phyloP scores from a whole-genome alignment of 2,329 filamentous ascomycete genomes.

The Gremmenia infestans region DNA sequence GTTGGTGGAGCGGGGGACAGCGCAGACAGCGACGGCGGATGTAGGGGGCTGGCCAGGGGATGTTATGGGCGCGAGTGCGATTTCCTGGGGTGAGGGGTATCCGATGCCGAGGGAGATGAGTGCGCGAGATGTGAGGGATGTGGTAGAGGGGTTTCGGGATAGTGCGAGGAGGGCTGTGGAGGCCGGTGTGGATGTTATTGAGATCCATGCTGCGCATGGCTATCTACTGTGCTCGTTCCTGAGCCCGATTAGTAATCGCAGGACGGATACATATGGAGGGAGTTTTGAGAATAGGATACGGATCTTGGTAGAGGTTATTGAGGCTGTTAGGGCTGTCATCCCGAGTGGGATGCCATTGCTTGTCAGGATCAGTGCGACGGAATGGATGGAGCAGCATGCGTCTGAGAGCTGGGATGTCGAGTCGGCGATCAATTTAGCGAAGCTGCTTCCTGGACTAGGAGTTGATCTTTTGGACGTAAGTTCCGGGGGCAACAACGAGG shows the following conservation, averaged over 20 bases:
- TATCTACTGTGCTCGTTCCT: slow-evolving; percentile 65
- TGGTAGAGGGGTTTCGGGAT: slow-evolving; percentile 34
- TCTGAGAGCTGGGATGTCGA: slow-evolving; percentile 18
- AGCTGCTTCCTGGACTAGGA: slow-evolving; percentile 63
- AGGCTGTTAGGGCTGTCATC: slow-evolving; percentile 46
- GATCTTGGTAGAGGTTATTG: slow-evolving; percentile 51
- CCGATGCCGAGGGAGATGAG: slow-evolving; percentile 56
- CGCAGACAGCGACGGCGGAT: slow-evolving; percentile 26
- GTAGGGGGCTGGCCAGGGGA: slow-evolving; percentile 36
- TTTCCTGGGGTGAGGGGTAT: slow-evolving; percentile 52
- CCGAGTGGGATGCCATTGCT: slow-evolving; percentile 52
- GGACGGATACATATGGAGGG: slow-evolving; percentile 62
- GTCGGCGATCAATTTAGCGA: slow-evolving; percentile 53
- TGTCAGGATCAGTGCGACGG: slow-evolving; percentile 55
- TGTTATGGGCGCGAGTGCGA: slow-evolving; percentile 49
- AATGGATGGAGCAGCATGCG: slow-evolving; percentile 50
- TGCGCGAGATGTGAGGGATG: slow-evolving; percentile 31
- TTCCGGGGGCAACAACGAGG: slow-evolving; percentile 63
- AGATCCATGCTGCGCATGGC: slow-evolving; percentile 58
- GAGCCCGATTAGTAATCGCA: slow-evolving; percentile 52
- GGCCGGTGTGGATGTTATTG: slow-evolving; percentile 59
- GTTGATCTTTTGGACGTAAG: slow-evolving; percentile 84
- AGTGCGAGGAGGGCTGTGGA: slow-evolving; percentile 33
- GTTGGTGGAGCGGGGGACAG: slow-evolving; percentile 26
- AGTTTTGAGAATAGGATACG: slow-evolving; percentile 61